Percentiles rank a stretch among this genome's conserved stretches.
phyloP scores from a whole-genome alignment of 805 yeast genomes.

The Wilhelminamyces savonicus region DNA sequence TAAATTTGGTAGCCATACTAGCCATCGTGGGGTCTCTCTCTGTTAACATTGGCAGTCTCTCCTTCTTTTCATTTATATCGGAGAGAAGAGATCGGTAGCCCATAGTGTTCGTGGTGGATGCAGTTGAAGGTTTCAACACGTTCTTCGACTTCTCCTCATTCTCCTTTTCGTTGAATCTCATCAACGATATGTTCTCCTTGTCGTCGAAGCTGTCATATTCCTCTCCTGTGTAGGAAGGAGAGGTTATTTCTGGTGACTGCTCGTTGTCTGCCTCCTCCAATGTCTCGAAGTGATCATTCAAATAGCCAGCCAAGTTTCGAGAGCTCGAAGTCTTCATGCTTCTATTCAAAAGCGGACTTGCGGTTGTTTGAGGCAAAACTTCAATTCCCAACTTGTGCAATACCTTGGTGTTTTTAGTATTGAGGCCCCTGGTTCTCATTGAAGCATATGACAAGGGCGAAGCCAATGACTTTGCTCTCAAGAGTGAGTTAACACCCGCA shows the following conservation, averaged over 20 bases:
- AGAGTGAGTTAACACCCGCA: constrained; percentile 16
- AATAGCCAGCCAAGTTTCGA: constrained; percentile 17
- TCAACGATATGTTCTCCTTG: constrained; percentile 11
- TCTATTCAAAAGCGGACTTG: constrained; percentile 8
- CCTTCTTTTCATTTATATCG: constrained; percentile 12
- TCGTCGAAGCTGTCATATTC: constrained; percentile 4
- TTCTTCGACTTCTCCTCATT: constrained; percentile 1
- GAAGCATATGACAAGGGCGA: constrained; percentile 18
- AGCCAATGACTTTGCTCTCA: constrained; percentile 32
- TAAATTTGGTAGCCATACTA: not conserved
- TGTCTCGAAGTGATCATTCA: constrained; percentile 1
- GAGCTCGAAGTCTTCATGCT: constrained; percentile 33
- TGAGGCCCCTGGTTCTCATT: constrained; percentile 5
- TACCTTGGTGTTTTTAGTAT: constrained; percentile 24
- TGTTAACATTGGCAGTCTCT: no score
- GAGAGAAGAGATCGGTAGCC: constrained; percentile 17
- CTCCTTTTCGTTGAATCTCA: constrained; percentile 9
- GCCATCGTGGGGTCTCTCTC: not conserved
- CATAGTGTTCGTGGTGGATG: constrained; percentile 1
- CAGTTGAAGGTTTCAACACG: constrained; percentile 1
- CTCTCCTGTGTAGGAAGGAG: constrained; percentile 13
- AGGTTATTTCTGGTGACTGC: constrained; percentile 4
- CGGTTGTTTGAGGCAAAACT: constrained; percentile 10
- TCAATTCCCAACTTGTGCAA: constrained; percentile 34
- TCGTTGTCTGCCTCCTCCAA: constrained; percentile 1